phyloP scores from a whole-genome alignment of 352 stramenopile genomes.

The Pythium rhizo-oryzae region DNA sequence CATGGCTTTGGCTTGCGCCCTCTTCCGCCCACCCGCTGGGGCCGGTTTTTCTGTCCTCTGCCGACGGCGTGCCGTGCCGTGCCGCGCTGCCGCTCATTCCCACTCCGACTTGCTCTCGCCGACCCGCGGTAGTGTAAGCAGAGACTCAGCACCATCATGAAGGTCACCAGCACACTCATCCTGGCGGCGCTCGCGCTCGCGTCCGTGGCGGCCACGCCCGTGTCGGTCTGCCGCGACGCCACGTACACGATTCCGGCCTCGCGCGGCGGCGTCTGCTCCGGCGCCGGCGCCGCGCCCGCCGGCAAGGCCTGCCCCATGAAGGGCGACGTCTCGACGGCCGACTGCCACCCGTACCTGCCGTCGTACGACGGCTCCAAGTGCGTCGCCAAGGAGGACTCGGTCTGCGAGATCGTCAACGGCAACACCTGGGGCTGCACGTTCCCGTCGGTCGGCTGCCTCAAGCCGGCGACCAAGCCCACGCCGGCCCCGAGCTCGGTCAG shows the following conservation, averaged over 20 bases:
- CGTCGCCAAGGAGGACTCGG: slow-evolving; percentile 30
- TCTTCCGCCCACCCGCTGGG: no score
- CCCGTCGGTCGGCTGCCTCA: slow-evolving; percentile 26
- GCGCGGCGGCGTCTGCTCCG: slow-evolving; percentile 31
- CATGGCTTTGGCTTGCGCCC: no score
- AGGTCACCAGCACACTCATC: slow-evolving; percentile 15
- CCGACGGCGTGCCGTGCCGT: neutral
- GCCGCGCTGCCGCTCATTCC: neutral
- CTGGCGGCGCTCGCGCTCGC: slow-evolving; percentile 15
- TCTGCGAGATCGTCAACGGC: slow-evolving; percentile 26
- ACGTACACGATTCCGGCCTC: slow-evolving; percentile 31
- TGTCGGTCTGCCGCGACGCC: slow-evolving; percentile 33
- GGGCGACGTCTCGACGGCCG: slow-evolving; percentile 20
- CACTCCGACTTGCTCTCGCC: slow-evolving; percentile 7
- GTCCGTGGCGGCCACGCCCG: slow-evolving; percentile 12
- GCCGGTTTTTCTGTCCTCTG: no score
- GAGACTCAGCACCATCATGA: slow-evolving; percentile 13
- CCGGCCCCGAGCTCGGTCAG: neutral
- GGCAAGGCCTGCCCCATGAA: slow-evolving; percentile 30
- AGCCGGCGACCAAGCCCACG: slow-evolving; percentile 2
- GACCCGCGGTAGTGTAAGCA: neutral
- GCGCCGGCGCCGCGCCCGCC: slow-evolving; percentile 19
- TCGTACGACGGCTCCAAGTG: slow-evolving; percentile 29
- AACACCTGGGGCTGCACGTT: slow-evolving; percentile 37
- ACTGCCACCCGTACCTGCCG: slow-evolving; percentile 33